Conservation (phyloP, 1,284 basidiomycete species). For the Wallemia ichthyophaga region DNA sequence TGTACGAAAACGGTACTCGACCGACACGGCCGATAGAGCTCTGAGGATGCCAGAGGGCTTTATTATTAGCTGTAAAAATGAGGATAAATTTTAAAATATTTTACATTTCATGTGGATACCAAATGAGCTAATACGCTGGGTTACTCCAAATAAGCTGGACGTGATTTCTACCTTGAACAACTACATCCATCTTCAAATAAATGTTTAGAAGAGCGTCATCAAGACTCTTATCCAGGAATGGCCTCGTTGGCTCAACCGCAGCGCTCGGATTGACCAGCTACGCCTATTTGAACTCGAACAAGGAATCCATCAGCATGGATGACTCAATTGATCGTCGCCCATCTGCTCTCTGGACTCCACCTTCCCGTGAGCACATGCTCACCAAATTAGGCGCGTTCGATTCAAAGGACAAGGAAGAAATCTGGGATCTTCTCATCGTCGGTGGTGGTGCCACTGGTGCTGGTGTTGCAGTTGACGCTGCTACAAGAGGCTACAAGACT, state of each 20-base stretch:
- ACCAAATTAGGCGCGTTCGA: constrained; percentile 1
- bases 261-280: not conserved
- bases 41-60: no score
- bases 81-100: no score
- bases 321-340: constrained; percentile 1
- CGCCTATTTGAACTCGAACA: not conserved
- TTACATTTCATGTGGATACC: not conserved
- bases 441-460: constrained; percentile 79
- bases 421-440: constrained; percentile 59
- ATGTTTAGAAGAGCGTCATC: not conserved
- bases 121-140: no score
- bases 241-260: not conserved
- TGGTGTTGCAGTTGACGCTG: constrained; percentile 79
- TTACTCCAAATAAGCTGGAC: no score
- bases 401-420: constrained; percentile 20
- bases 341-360: constrained; percentile 5
- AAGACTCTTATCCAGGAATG: not conserved
- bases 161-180: not conserved
- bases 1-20: not conserved
- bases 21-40: not conserved
- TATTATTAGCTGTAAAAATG: no score
- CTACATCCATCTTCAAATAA: not conserved
- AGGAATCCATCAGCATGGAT: not conserved
- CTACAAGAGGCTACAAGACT: constrained; percentile 64
- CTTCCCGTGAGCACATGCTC: constrained; percentile 4